Base-by-base conservation (phyloP, 2,329 filamentous ascomycete species). In the Microascus cirrosus region DNA sequence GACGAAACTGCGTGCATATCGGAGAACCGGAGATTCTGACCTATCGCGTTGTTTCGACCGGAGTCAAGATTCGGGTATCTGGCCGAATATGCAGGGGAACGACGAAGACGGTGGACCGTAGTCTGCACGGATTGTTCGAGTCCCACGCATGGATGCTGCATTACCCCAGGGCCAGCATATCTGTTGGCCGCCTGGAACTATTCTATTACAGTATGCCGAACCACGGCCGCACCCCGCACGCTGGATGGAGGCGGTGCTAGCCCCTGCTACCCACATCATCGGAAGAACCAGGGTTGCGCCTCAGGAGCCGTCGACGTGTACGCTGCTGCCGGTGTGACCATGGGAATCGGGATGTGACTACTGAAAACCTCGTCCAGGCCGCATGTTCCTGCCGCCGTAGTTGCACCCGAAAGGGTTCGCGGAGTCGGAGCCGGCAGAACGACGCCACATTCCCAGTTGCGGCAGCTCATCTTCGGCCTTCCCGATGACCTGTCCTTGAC, bases 391-490 rank as follows among this genome's bases (percentile, higher is more conserved):
- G 13, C 18, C 13, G 51, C 32, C 22, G 35, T 50, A 20, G 22
- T 32, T 15, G 35, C 56, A 25, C 59, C 42, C 36, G 58, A 59
- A 20, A 58, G 50, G 11, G 55, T 45, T 32, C 55, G 34, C 11
- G 60, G 53, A 36, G 60, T 61, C 56, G 66, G 64, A 25, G 88
- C 75, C 11, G 85, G 84, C 48, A 96, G 69, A 25, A 97, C 65
- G 1, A 99, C 89, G 39, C 94, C 94, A 67, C 91, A 96, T 72
- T 97, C 94, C 92, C 93, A 97, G 69, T 97, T 99, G 58, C 89
- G 84, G 70, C 88, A 91, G 61, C 81, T 91, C 61, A 97, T 77
- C 69, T 90, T 95, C 13, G 84, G 81, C 61, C 61, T 85, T 85
- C 2, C 25, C 15, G 82, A 86, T 8, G 69, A 72, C 63, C 80